Evolutionary conservation across 2,329 filamentous ascomycete species (phyloP).

Genomic region (Talaromyces sp.): DNA sequence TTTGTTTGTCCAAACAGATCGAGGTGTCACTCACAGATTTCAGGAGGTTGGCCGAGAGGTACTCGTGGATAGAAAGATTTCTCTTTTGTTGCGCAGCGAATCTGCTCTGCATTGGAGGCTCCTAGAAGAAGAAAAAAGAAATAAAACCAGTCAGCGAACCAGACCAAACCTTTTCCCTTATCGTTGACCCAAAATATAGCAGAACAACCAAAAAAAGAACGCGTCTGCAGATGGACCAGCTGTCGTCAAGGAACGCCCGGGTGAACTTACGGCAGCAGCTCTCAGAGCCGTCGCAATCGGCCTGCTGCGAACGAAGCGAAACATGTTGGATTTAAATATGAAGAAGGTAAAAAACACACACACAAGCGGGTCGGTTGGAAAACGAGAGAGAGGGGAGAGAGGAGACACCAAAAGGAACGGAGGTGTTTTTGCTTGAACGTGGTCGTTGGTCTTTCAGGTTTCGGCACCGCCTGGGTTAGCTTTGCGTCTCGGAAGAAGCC

Average conservation of each 20-base stretch:
- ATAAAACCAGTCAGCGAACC: slow-evolving; percentile 45
- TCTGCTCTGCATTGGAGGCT: slow-evolving; percentile 49
- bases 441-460: neutral
- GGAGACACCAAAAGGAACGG: neutral
- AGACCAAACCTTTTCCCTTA: slow-evolving; percentile 12
- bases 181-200: neutral
- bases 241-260: neutral
- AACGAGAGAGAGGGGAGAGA: neutral
- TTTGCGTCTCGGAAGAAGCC: slow-evolving; percentile 10
- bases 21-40: slow-evolving; percentile 48
- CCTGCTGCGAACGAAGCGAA: slow-evolving; percentile 77
- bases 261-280: slow-evolving; percentile 63
- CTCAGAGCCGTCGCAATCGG: slow-evolving; percentile 74
- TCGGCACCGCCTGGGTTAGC: slow-evolving; percentile 5
- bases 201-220: neutral
- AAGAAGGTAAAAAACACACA: neutral
- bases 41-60: slow-evolving; percentile 88
- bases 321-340: slow-evolving; percentile 54
- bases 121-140: slow-evolving; percentile 37
- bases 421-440: slow-evolving; percentile 3
- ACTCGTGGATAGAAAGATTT: slow-evolving; percentile 95
- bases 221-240: neutral
- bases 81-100: slow-evolving; percentile 71
- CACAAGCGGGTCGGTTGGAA: neutral
- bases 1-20: neutral